Percentiles rank a stretch among this genome's conserved stretches.
Evolutionary conservation across 352 stramenopile genomes (phyloP).

Genomic region (Phytophthora multivora): DNA sequence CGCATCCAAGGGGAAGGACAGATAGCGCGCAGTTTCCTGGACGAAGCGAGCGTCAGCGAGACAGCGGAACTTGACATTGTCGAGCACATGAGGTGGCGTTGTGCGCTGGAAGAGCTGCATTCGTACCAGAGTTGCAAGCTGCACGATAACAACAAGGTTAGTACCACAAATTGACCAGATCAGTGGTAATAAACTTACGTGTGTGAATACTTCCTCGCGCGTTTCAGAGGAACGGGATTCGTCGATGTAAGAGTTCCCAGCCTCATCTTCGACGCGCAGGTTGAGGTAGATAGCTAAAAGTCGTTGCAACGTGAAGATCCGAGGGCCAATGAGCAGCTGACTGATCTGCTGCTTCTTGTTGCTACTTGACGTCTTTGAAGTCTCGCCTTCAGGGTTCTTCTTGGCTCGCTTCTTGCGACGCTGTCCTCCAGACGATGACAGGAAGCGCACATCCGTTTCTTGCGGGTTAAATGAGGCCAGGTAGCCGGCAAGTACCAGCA

Average conservation of each 20-base stretch:
- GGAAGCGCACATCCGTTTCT: constrained; percentile 71
- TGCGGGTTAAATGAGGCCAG: constrained; percentile 84
- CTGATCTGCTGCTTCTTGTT: constrained; percentile 56
- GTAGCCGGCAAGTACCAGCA: constrained; percentile 76
- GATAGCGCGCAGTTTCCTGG: constrained; percentile 53
- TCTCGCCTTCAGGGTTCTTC: constrained; percentile 21
- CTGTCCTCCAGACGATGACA: constrained; percentile 60
- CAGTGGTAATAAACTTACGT: constrained; percentile 42
- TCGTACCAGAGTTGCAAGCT: constrained; percentile 76
- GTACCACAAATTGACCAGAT: not conserved
- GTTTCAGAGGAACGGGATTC: constrained; percentile 39
- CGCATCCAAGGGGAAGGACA: constrained; percentile 64
- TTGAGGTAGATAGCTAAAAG: constrained; percentile 83
- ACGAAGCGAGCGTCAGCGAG: constrained; percentile 73
- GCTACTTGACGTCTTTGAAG: constrained; percentile 11
- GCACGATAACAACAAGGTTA: constrained; percentile 4
- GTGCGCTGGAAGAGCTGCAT: constrained; percentile 83
- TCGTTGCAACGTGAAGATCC: constrained; percentile 75
- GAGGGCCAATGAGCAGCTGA: constrained; percentile 69
- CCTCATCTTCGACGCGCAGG: constrained; percentile 55
- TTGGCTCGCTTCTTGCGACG: constrained; percentile 60
- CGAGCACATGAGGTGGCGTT: constrained; percentile 65
- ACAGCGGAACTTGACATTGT: constrained; percentile 83
- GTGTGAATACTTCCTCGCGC: constrained; percentile 78
- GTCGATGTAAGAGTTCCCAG: constrained; percentile 17